A percentile compares a stretch with the other conserved stretches of the same genome.
phyloP scores from a whole-genome alignment of 257 asterid genomes.

The Voacanga thouarsii region DNA sequence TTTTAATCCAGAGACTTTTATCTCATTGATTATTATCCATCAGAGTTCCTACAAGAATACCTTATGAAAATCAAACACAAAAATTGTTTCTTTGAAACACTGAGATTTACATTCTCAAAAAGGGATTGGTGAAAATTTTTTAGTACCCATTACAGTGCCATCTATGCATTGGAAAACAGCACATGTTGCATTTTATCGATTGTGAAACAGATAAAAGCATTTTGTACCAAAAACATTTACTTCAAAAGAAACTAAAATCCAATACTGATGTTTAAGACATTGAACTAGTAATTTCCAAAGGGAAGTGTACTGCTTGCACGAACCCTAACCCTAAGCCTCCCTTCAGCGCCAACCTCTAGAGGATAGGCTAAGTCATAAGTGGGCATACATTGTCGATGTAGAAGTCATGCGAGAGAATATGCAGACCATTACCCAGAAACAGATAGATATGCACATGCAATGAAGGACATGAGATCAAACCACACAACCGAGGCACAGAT shows the following conservation, averaged over 20 bases:
- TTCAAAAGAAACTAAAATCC: neutral
- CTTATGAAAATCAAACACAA: neutral
- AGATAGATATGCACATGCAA: slow-evolving; percentile 15
- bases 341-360: neutral
- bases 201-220: too few relatives aligned
- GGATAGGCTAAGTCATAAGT: neutral
- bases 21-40: neutral
- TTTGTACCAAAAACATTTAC: too few relatives aligned
- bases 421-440: neutral
- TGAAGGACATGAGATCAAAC: neutral
- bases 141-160: neutral
- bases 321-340: slow-evolving; percentile 24
- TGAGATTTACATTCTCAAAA: neutral
- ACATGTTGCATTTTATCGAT: neutral
- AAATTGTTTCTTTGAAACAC: neutral
- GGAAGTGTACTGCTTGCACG: neutral
- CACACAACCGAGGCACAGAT: neutral
- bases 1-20: neutral
- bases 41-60: neutral
- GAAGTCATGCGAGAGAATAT: neutral
- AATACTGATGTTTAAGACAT: neutral
- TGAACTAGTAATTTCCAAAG: neutral
- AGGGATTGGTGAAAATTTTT: neutral
- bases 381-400: neutral
- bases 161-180: neutral